Conservation (phyloP, 257 asterid genomes). For the Solanum bulbocastanum region DNA sequence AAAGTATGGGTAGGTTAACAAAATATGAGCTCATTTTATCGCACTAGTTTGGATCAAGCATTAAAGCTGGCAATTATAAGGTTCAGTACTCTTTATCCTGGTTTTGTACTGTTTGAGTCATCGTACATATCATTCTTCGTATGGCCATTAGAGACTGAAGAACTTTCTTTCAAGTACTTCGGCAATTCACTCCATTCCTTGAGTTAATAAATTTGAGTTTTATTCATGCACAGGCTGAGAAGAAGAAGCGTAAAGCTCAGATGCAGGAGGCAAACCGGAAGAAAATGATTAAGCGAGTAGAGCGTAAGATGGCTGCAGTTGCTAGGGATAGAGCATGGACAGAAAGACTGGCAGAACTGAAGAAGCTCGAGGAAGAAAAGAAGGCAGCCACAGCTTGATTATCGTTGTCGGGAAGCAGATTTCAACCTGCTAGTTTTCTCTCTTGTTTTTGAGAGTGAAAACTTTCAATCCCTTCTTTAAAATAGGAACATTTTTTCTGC, state of each 20-base stretch:
- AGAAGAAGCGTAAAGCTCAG: conserved; percentile 68
- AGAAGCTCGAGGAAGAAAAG: conserved; percentile 74
- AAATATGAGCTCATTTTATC: not conserved
- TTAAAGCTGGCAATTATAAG: not conserved
- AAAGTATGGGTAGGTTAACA: not conserved
- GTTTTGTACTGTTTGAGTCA: not conserved
- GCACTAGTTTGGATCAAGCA: not conserved
- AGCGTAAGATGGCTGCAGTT: conserved; percentile 91
- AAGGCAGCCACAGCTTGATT: conserved; percentile 30
- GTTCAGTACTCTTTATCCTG: not conserved
- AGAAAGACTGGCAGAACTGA: conserved; percentile 63
- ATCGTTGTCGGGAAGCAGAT: not conserved
- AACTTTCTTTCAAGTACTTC: not conserved
- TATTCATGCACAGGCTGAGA: conserved; percentile 40
- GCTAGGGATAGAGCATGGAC: conserved; percentile 97
- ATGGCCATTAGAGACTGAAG: not conserved
- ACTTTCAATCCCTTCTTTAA: not conserved
- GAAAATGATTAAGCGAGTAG: conserved; percentile 60
- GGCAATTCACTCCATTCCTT: not conserved
- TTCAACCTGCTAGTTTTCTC: not conserved
- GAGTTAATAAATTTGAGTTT: not conserved
- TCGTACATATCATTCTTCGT: not conserved
- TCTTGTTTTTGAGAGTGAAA: not conserved
- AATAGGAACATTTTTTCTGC: not conserved
- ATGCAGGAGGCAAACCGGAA: conserved; percentile 70